Base-by-base conservation (phyloP, 306 rosid species). In the Malus orientalis region DNA sequence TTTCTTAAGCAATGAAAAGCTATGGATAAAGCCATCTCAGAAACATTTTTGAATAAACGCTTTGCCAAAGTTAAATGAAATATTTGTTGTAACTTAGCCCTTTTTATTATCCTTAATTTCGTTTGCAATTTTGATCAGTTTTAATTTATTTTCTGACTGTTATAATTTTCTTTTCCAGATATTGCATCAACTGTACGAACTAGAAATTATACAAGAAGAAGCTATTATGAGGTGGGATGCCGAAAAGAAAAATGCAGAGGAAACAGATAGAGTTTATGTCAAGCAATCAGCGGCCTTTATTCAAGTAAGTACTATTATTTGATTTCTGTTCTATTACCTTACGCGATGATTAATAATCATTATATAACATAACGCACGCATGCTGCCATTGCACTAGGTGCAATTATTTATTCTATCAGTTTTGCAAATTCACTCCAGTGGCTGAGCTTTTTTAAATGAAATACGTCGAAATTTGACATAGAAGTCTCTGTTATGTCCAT, bases 191-290 rank as follows among this genome's bases (percentile, higher is more conserved):
- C 78, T 96, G 76, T 96, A 96, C 62, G 83, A 88, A 40, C 87
- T 89, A 80, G 99, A 96, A 54, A 73, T 91, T 63, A 55, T 96
- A 69, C 86, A 78, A 71, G 99, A 96, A 89, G 96, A 92, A 38
- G 99, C 99, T 47, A 81, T 96, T 88, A 79, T 93, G 68, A 87
- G 87, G 81, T 96, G 98, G 99, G 96, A 88, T 25, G 97, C 89
- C 53, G 99, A 96, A 87, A 93, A 89, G 79, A 84, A 81, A 78
- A 87, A 87, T 0, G 98, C 99, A 0, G 99, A 92, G 19, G 99
- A 93, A 70, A 65, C 86, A 0, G 99, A 96, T 80, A 96, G 82
- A 84, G 79, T 89, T 75, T 96, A 89, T 74, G 90, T 96, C 8
- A 87, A 81, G 81, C 92, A 91, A 81, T 89, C 99, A 3, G 88